Conservation (phyloP, 371 early-diverging fungal species). For the Entomophthora muscae region DNA sequence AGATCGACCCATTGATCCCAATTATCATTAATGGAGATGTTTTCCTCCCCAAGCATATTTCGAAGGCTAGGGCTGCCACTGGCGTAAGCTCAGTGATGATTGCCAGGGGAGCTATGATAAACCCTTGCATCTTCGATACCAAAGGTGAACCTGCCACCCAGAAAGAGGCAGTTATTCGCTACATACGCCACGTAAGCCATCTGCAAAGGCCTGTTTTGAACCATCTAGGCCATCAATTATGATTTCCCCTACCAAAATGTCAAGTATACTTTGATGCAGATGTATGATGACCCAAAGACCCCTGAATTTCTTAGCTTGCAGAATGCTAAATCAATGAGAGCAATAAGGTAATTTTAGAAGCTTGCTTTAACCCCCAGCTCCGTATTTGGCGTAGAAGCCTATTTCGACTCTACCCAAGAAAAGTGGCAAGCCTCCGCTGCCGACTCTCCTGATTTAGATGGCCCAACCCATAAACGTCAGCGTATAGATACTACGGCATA, state of each 20-base stretch:
- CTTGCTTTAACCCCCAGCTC: background rate
- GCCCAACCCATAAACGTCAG: background rate
- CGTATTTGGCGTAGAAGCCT: background rate
- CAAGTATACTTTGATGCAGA: slow-evolving; percentile 76
- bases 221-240: slow-evolving; percentile 15
- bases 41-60: slow-evolving; percentile 34
- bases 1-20: slow-evolving; percentile 41
- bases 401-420: background rate
- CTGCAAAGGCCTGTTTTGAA: background rate
- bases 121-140: slow-evolving; percentile 64
- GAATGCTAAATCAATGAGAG: slow-evolving; percentile 7
- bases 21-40: slow-evolving; percentile 91
- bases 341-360: slow-evolving; percentile 5
- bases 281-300: slow-evolving; percentile 34
- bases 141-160: slow-evolving; percentile 31
- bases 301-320: background rate
- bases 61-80: slow-evolving; percentile 29
- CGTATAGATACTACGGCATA: background rate
- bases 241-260: slow-evolving; percentile 61
- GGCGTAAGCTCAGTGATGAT: slow-evolving; percentile 60
- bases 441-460: background rate
- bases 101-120: slow-evolving; percentile 68
- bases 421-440: background rate
- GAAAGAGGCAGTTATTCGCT: slow-evolving; percentile 32
- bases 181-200: slow-evolving; percentile 33